Conservation (phyloP, 257 asterid genomes). For the Catharanthus roseus region DNA sequence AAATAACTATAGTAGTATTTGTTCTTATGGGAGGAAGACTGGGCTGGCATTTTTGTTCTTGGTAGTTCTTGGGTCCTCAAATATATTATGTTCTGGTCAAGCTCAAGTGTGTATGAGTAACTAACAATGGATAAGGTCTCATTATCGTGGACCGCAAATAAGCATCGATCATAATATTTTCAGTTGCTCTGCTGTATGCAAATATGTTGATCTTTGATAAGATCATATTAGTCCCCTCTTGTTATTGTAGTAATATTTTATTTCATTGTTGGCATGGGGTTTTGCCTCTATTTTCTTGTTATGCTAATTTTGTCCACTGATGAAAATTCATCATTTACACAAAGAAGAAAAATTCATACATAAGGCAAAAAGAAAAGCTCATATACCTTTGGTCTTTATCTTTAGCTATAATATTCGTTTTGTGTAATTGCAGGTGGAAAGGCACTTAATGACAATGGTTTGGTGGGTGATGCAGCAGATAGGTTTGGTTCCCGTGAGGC, state of each 20-base stretch:
- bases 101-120: neutral
- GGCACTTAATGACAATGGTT: slow-evolving; percentile 29
- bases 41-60: neutral
- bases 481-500: slow-evolving; percentile 65
- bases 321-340: neutral
- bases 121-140: neutral
- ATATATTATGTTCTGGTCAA: neutral
- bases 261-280: neutral
- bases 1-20: neutral
- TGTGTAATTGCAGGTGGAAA: slow-evolving; percentile 42
- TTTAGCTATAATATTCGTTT: slow-evolving; percentile 7
- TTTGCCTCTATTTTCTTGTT: neutral
- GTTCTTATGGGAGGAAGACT: neutral
- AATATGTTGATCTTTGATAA: neutral
- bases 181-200: neutral
- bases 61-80: neutral
- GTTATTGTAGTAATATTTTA: neutral
- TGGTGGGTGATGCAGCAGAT: slow-evolving; percentile 47
- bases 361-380: neutral
- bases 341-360: neutral
- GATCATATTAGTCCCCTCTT: neutral
- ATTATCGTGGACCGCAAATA: neutral
- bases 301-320: neutral
- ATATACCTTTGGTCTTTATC: neutral
- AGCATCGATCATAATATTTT: neutral